Percentiles rank a stretch among this genome's conserved stretches.
Conservation (phyloP, 2,329 filamentous ascomycete genomes). For the Tolypocladium ophioglossoides region DNA sequence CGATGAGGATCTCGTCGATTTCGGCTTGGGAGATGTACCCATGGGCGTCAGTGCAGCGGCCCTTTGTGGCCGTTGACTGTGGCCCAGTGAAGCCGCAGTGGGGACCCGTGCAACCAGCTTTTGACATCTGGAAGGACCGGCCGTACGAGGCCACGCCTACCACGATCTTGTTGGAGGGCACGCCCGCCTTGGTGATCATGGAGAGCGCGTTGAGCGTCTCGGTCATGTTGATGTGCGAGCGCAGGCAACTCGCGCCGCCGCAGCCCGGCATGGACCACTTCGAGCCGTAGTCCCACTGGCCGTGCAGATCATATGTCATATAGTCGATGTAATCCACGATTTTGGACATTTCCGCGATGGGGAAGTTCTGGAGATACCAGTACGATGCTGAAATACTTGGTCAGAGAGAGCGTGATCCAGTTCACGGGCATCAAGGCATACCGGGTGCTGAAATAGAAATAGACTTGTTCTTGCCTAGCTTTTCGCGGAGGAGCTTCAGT, state of each 20-base stretch:
- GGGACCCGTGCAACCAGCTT: slow-evolving; percentile 13
- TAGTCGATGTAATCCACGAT: slow-evolving; percentile 22
- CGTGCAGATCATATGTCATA: slow-evolving; percentile 26
- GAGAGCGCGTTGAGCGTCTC: slow-evolving; percentile 20
- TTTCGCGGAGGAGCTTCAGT: neutral
- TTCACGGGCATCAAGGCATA: too few species aligned
- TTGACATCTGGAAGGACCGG: slow-evolving; percentile 21
- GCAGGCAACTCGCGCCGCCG: slow-evolving; percentile 19
- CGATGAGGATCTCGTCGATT: too few species aligned
- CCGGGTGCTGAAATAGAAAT: slow-evolving; percentile 20
- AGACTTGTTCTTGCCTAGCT: slow-evolving; percentile 9
- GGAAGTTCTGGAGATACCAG: slow-evolving; percentile 23
- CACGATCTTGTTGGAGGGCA: slow-evolving; percentile 16
- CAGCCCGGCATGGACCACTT: slow-evolving; percentile 15
- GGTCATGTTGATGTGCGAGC: slow-evolving; percentile 23
- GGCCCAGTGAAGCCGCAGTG: slow-evolving; percentile 15
- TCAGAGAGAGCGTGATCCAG: too few species aligned
- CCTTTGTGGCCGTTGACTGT: slow-evolving; percentile 12
- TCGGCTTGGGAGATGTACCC: slow-evolving; percentile 12
- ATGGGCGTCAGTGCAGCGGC: slow-evolving; percentile 14
- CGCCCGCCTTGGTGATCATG: slow-evolving; percentile 24
- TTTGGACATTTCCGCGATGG: slow-evolving; percentile 13
- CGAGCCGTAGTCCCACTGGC: slow-evolving; percentile 18
- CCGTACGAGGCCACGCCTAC: slow-evolving; percentile 22
- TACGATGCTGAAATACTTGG: slow-evolving; percentile 11